phyloP scores from a whole-genome alignment of 768 basidiomycete species.

The Hericium alpestre region DNA sequence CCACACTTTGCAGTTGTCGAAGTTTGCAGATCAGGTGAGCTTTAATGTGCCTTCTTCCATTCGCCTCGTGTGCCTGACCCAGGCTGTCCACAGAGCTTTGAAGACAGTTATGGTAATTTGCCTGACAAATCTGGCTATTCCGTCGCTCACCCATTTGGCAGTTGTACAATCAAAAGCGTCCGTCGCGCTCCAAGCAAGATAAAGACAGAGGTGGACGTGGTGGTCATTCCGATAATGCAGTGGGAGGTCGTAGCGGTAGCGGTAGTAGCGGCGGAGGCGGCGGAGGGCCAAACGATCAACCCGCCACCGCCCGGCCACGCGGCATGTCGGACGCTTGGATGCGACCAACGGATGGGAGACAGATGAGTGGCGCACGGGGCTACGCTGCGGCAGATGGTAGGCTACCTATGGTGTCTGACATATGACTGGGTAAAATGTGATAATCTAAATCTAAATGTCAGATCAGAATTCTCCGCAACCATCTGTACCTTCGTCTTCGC shows the following conservation, averaged over 20 bases:
- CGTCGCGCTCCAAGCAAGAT: conserved; percentile 41
- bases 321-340: conserved; percentile 63
- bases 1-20: conserved; percentile 81
- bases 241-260: conserved; percentile 10
- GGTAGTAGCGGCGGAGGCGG: conserved; percentile 24
- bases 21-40: conserved; percentile 81
- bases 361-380: conserved; percentile 7
- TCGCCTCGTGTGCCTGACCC: conserved; percentile 7
- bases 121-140: neutral
- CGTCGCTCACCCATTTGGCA: conserved; percentile 21
- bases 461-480: neutral
- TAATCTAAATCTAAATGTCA: neutral
- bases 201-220: conserved; percentile 26
- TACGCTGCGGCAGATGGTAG: conserved; percentile 12
- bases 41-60: neutral
- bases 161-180: conserved; percentile 74
- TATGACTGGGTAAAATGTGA: neutral
- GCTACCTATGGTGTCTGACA: conserved; percentile 2
- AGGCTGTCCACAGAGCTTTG: conserved; percentile 39
- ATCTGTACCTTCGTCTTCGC: neutral
- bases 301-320: conserved; percentile 40
- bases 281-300: conserved; percentile 23
- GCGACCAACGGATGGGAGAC: conserved; percentile 14
- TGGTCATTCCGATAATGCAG: conserved; percentile 2
- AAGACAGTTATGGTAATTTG: conserved; percentile 72